Conservation (phyloP, 768 basidiomycete species). For the Boletus rubescentipes region DNA sequence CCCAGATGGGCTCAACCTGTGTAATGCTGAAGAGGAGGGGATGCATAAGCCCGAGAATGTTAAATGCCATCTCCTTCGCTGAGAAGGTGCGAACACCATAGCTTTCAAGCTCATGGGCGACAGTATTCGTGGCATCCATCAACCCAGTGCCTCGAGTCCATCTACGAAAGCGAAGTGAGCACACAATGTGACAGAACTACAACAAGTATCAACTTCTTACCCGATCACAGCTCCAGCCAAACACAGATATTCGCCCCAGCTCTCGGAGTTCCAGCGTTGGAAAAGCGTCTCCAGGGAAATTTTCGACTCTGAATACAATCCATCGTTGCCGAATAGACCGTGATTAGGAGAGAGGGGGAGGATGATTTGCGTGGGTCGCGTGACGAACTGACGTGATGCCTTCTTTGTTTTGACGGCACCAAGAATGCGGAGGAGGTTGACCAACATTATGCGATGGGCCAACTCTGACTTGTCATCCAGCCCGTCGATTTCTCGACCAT, state of each 20-base stretch:
- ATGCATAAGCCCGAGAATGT: constrained; percentile 98
- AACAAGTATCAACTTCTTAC: constrained; percentile 42
- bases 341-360: constrained; percentile 98
- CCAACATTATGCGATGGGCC: constrained; percentile 98
- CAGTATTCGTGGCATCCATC: constrained; percentile 93
- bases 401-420: constrained; percentile 99
- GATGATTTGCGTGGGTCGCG: constrained; percentile 97
- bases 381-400: constrained; percentile 93
- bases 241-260: constrained; percentile 99
- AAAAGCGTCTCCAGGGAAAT: constrained; percentile 97
- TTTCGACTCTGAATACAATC: constrained; percentile 97
- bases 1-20: constrained; percentile 99
- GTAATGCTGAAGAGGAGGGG: constrained; percentile 98
- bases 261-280: constrained; percentile 97
- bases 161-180: constrained; percentile 37
- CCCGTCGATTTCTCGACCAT: constrained; percentile 96
- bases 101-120: constrained; percentile 91
- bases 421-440: constrained; percentile 92
- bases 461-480: constrained; percentile 97
- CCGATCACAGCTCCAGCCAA: constrained; percentile 98
- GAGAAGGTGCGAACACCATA: constrained; percentile 97
- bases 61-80: constrained; percentile 99
- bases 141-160: constrained; percentile 99
- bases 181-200: constrained; percentile 7
- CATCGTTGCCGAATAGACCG: constrained; percentile 96